phyloP scores from a whole-genome alignment of 2,329 filamentous ascomycete species.

The Penicillium thymicola region DNA sequence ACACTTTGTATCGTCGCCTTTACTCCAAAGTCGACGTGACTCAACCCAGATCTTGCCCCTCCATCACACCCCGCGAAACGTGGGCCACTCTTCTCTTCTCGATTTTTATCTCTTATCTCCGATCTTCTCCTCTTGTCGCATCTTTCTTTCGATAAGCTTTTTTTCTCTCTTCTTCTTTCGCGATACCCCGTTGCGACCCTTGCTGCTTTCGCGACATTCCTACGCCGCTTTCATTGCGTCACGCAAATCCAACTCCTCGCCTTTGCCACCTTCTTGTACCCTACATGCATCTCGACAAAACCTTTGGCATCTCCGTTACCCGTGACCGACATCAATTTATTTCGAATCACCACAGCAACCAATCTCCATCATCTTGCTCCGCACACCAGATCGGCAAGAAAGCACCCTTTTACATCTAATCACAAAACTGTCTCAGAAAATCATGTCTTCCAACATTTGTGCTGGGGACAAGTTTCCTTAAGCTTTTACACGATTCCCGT shows the following conservation, averaged over 20 bases:
- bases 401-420: conserved; percentile 4
- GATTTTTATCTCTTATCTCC: conserved; percentile 2
- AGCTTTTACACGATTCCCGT: conserved; percentile 22
- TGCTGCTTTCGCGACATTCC: conserved; percentile 13
- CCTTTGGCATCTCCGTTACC: not conserved
- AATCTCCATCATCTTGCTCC: not conserved
- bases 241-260: conserved; percentile 5
- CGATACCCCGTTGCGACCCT: not conserved
- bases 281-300: conserved; percentile 3
- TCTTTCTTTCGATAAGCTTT: not conserved
- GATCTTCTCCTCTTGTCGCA: not conserved
- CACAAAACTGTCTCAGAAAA: conserved; percentile 4
- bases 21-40: conserved; percentile 14
- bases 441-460: conserved; percentile 26
- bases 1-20: not conserved
- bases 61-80: conserved; percentile 22
- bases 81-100: conserved; percentile 16
- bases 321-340: not conserved
- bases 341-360: not conserved
- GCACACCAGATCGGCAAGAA: not conserved
- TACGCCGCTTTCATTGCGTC: conserved; percentile 19
- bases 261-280: conserved; percentile 4
- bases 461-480: conserved; percentile 29
- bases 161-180: no score
- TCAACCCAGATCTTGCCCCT: conserved; percentile 19